These are phyloP conservation scores for Amanita pallidorosea DNA, from an alignment of 768 basidiomycete species.

Conservation along the genomic window DNA sequence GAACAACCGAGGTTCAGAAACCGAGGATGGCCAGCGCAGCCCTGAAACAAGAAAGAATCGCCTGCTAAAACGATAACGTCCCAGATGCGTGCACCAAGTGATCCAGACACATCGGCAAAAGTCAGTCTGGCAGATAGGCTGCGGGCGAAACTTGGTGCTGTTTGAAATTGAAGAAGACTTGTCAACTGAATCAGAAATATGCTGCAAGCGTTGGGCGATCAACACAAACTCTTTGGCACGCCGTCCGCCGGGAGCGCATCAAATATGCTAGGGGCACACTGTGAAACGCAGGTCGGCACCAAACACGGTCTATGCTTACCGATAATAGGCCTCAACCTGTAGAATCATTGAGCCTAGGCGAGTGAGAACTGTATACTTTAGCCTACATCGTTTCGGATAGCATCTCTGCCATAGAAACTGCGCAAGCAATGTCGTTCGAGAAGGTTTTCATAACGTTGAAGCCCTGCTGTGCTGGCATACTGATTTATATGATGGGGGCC, in stretches of 20 bases:
- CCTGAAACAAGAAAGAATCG: slow-evolving; percentile 82
- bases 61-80: slow-evolving; percentile 83
- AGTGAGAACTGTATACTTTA: slow-evolving; percentile 1
- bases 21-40: slow-evolving; percentile 74
- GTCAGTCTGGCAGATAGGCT: slow-evolving; percentile 77
- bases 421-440: slow-evolving; percentile 78
- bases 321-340: slow-evolving; percentile 86
- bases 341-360: slow-evolving; percentile 14
- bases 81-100: slow-evolving; percentile 86
- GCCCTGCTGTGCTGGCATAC: slow-evolving; percentile 63
- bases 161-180: slow-evolving; percentile 93
- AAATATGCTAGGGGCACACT: slow-evolving; percentile 52
- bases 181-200: slow-evolving; percentile 4
- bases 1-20: slow-evolving; percentile 78
- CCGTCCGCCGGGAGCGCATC: slow-evolving; percentile 86
- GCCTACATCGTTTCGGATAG: slow-evolving; percentile 68
- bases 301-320: slow-evolving; percentile 31
- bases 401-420: slow-evolving; percentile 70
- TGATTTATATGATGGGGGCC: slow-evolving; percentile 80
- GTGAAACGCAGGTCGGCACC: slow-evolving; percentile 5
- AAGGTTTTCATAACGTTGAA: slow-evolving; percentile 83
- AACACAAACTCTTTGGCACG: slow-evolving; percentile 80
- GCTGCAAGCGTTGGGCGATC: background rate
- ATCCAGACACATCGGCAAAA: slow-evolving; percentile 70
- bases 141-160: slow-evolving; percentile 84